Conservation (phyloP, 306 rosid genomes). For the Fragaria nilgerrensis region DNA sequence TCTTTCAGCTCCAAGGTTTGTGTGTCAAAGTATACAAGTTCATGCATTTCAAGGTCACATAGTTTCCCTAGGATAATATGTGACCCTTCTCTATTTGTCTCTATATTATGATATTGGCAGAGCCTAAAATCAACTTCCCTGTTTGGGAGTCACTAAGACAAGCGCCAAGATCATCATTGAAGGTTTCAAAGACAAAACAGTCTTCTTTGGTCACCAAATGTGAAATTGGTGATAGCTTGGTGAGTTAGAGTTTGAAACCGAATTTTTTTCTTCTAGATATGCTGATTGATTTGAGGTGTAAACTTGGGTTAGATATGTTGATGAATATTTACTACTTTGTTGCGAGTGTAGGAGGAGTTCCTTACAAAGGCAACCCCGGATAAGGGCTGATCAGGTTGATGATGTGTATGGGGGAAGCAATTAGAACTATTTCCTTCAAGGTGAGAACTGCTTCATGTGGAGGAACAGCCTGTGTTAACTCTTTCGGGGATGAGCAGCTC, state of each 20-base stretch:
- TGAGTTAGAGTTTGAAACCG: slow-evolving; percentile 29
- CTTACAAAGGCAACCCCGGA: slow-evolving; percentile 82
- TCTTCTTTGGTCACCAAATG: slow-evolving; percentile 53
- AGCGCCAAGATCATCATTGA: slow-evolving; percentile 55
- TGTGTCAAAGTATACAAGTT: neutral
- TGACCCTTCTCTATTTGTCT: neutral
- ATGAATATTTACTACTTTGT: neutral
- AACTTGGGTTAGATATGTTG: neutral
- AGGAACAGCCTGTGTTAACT: slow-evolving; percentile 93
- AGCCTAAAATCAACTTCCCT: slow-evolving; percentile 47
- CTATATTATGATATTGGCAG: slow-evolving; percentile 6
- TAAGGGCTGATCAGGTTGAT: slow-evolving; percentile 81
- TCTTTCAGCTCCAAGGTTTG: slow-evolving; percentile 59
- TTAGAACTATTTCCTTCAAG: slow-evolving; percentile 93
- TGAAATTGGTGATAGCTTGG: slow-evolving; percentile 90
- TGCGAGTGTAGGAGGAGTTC: slow-evolving; percentile 72
- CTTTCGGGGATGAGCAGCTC: slow-evolving; percentile 98
- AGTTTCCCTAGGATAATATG: neutral
- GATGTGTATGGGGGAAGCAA: slow-evolving; percentile 88
- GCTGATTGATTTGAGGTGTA: neutral
- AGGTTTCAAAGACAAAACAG: slow-evolving; percentile 50
- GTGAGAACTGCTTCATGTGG: slow-evolving; percentile 98
- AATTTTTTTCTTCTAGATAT: neutral
- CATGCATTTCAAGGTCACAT: neutral
- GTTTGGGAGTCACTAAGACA: slow-evolving; percentile 80